Conservation (phyloP, 1,139 yeast genomes). For the Suhomyces ambrosiae region DNA sequence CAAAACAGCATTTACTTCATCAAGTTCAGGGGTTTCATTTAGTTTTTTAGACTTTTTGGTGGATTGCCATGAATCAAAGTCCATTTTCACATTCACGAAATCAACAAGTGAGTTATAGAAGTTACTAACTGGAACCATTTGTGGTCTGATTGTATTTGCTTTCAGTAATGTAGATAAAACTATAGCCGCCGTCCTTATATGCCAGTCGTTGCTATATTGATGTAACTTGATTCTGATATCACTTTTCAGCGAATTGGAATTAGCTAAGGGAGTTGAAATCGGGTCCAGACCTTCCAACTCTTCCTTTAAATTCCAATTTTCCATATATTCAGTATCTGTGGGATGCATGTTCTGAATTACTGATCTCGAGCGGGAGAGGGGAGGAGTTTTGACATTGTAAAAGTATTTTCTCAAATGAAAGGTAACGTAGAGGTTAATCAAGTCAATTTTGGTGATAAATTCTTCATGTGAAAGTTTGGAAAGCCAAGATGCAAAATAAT, state of each 20-base stretch:
- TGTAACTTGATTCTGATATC: constrained; percentile 54
- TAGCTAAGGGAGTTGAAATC: constrained; percentile 13
- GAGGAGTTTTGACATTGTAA: constrained; percentile 39
- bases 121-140: constrained; percentile 46
- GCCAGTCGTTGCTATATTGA: constrained; percentile 84
- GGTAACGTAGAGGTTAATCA: constrained; percentile 63
- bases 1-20: constrained; percentile 42
- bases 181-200: constrained; percentile 64
- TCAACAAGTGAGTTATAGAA: constrained; percentile 87
- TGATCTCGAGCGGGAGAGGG: constrained; percentile 24
- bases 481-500: constrained; percentile 61
- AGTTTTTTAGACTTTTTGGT: constrained; percentile 17
- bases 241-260: constrained; percentile 24
- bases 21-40: constrained; percentile 12
- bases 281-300: constrained; percentile 17
- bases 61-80: constrained; percentile 82
- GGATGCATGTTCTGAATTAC: not conserved
- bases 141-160: constrained; percentile 48
- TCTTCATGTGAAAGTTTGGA: constrained; percentile 41
- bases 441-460: constrained; percentile 54
- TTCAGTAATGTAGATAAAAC: constrained; percentile 56
- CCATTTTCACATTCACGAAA: constrained; percentile 71
- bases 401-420: constrained; percentile 55
- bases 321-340: constrained; percentile 19
- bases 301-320: constrained; percentile 19